These are phyloP conservation scores for Citrus inodora DNA, from an alignment of 345 rosid genomes.

Conservation along the genomic window DNA sequence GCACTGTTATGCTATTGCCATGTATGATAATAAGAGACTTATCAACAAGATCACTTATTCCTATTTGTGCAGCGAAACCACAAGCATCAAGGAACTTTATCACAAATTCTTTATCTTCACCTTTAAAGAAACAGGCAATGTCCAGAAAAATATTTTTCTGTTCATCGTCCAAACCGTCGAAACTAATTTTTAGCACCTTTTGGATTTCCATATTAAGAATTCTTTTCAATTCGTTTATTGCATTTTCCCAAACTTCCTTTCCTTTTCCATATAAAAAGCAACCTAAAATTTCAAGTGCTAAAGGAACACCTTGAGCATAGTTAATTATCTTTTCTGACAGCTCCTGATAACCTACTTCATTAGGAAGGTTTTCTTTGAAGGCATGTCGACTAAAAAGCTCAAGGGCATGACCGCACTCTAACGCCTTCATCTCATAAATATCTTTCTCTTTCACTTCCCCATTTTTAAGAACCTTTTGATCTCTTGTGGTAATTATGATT, in stretches of 20 bases:
- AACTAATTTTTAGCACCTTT: not conserved
- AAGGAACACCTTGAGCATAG: not conserved
- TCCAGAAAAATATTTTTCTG: too few relatives aligned
- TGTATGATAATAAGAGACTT: too few relatives aligned
- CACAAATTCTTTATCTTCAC: not conserved
- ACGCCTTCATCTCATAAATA: not conserved
- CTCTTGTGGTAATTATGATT: too few relatives aligned
- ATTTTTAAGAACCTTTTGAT: too few relatives aligned
- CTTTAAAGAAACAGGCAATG: not conserved
- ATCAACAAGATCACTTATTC: not conserved
- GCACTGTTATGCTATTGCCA: too few relatives aligned
- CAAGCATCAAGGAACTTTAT: not conserved
- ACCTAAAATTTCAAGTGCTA: not conserved
- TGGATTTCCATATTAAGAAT: not conserved
- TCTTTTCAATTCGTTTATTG: not conserved
- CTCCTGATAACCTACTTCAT: not conserved
- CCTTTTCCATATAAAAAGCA: not conserved
- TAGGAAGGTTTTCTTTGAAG: not conserved
- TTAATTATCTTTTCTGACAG: not conserved
- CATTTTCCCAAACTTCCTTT: not conserved
- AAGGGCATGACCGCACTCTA: too few relatives aligned
- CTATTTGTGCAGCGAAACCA: not conserved
- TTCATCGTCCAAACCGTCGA: not conserved
- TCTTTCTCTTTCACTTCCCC: too few relatives aligned
- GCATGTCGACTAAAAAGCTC: not conserved